Conservation (phyloP, 108 stramenopile species). For the Cyclostephanos invisitatus region DNA sequence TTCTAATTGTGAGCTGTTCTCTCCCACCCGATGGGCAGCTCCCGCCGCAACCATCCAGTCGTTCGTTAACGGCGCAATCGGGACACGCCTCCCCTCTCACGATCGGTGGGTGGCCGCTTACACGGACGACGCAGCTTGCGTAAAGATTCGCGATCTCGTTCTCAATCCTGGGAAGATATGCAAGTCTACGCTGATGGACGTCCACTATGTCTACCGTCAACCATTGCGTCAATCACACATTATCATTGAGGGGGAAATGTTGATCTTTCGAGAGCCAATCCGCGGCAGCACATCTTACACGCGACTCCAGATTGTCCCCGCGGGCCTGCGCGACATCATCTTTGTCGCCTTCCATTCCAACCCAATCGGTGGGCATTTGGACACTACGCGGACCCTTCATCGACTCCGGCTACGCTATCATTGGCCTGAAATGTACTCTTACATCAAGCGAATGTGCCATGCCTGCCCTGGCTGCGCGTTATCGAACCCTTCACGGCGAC, state of each 20-base stretch:
- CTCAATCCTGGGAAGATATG: background rate
- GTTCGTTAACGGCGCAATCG: background rate
- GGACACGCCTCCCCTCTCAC: background rate
- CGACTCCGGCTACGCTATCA: conserved; percentile 14
- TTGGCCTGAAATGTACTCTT: conserved; percentile 21
- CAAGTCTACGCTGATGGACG: background rate
- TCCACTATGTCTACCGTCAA: background rate
- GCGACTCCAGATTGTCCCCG: conserved; percentile 2
- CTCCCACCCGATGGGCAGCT: background rate
- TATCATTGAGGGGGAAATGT: conserved; percentile 3
- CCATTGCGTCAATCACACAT: background rate
- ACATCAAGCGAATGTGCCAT: background rate
- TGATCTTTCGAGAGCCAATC: conserved; percentile 1
- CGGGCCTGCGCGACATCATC: conserved; percentile 8
- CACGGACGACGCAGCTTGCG: background rate
- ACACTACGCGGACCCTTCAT: background rate
- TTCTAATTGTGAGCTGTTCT: background rate
- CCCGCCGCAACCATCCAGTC: background rate
- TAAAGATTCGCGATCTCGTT: background rate
- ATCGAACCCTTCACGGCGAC: background rate
- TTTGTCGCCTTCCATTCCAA: conserved; percentile 34
- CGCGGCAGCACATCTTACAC: background rate
- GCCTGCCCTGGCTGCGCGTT: conserved; percentile 2
- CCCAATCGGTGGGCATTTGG: conserved; percentile 22
- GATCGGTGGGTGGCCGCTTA: background rate